Percentiles rank a stretch among this genome's conserved stretches.
Evolutionary conservation across 177 flowering plant genomes (phyloP).

Genomic region (Vitis hybrid): DNA sequence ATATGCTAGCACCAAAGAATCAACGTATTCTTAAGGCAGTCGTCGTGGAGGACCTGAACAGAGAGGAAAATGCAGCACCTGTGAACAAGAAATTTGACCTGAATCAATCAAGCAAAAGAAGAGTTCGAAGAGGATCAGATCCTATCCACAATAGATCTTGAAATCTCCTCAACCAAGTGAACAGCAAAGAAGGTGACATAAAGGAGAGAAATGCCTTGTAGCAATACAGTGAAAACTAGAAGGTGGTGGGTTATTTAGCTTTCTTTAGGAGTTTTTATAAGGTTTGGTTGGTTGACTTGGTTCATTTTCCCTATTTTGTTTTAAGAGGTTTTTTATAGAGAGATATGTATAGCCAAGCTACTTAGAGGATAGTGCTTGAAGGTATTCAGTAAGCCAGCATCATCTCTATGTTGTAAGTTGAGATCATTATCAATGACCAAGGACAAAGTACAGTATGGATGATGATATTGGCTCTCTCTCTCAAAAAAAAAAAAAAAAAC

Average conservation of each 20-base stretch:
- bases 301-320: constrained; percentile 15
- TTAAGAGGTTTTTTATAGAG: constrained; percentile 23
- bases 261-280: constrained; percentile 7
- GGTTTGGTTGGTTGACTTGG: constrained; percentile 15
- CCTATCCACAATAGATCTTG: constrained; percentile 60
- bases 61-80: constrained; percentile 29
- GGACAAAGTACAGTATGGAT: constrained; percentile 8
- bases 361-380: constrained; percentile 10
- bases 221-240: constrained; percentile 8
- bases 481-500: no score
- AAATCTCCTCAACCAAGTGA: constrained; percentile 16
- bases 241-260: constrained; percentile 8
- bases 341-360: constrained; percentile 27
- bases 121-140: constrained; percentile 49
- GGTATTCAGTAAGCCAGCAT: constrained; percentile 15
- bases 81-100: constrained; percentile 37
- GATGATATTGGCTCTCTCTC: constrained; percentile 21
- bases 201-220: constrained; percentile 5
- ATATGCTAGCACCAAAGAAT: constrained; percentile 11
- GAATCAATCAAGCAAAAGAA: constrained; percentile 53
- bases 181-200: constrained; percentile 13
- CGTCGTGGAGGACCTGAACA: constrained; percentile 26
- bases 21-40: constrained; percentile 39
- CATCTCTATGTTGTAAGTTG: constrained; percentile 21
- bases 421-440: constrained; percentile 14